Conservation (phyloP, 768 basidiomycete species). For the Cystobasidium onofrii region DNA sequence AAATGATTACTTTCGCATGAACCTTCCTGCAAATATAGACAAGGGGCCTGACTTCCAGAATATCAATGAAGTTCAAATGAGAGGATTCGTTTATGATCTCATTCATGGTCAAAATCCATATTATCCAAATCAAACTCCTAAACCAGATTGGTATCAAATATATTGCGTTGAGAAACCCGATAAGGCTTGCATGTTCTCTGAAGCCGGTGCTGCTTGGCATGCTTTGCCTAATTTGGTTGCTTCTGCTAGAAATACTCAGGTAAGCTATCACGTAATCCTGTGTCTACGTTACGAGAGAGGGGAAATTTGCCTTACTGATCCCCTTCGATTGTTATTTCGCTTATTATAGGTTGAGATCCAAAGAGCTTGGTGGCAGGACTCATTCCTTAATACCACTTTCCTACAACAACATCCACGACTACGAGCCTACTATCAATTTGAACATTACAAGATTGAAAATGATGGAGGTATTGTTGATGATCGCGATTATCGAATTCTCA, state of each 20-base stretch:
- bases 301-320: too few species aligned
- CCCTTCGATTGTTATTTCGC: neutral
- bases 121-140: slow-evolving; percentile 1
- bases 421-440: slow-evolving; percentile 5
- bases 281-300: too few species aligned
- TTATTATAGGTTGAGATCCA: slow-evolving; percentile 16
- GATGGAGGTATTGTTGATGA: slow-evolving; percentile 29
- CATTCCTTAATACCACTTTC: slow-evolving; percentile 18
- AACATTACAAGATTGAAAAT: slow-evolving; percentile 26
- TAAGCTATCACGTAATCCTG: neutral
- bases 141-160: slow-evolving; percentile 35
- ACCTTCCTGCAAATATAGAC: slow-evolving; percentile 7
- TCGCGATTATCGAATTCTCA: slow-evolving; percentile 37
- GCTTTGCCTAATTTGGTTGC: slow-evolving; percentile 14
- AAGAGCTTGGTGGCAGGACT: slow-evolving; percentile 33
- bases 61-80: slow-evolving; percentile 24
- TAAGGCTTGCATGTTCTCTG: slow-evolving; percentile 34
- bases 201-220: slow-evolving; percentile 35
- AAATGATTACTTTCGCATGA: too few species aligned
- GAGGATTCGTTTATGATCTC: slow-evolving; percentile 29
- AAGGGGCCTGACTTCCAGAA: slow-evolving; percentile 36
- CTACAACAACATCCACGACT: neutral
- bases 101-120: slow-evolving; percentile 30
- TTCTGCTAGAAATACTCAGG: slow-evolving; percentile 5
- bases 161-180: slow-evolving; percentile 37